Percentiles rank a stretch among this genome's conserved stretches.
phyloP scores from a whole-genome alignment of 169 alveolate genomes.

The Plasmodium fragile region DNA sequence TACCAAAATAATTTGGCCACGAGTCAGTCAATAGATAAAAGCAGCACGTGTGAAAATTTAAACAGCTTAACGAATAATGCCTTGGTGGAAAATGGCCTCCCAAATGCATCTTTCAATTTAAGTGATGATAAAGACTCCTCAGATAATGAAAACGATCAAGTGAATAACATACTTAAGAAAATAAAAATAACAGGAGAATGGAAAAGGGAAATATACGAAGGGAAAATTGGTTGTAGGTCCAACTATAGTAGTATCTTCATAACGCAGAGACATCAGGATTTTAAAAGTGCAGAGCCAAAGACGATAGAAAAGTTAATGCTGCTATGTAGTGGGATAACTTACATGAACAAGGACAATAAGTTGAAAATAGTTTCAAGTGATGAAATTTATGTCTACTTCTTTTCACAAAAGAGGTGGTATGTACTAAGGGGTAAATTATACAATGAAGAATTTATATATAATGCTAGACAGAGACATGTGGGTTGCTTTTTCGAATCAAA shows the following conservation, averaged over 20 bases:
- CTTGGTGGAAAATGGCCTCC: neutral
- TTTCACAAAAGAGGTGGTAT: slow-evolving; percentile 87
- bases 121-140: neutral
- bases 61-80: neutral
- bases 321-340: slow-evolving; percentile 86
- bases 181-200: slow-evolving; percentile 82
- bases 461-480: slow-evolving; percentile 86
- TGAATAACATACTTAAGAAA: neutral
- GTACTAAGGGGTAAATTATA: slow-evolving; percentile 80
- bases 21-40: neutral
- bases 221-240: slow-evolving; percentile 89
- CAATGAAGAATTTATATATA: slow-evolving; percentile 82
- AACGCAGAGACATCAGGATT: slow-evolving; percentile 90
- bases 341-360: slow-evolving; percentile 39
- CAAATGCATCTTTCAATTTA: neutral
- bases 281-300: slow-evolving; percentile 85
- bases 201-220: slow-evolving; percentile 86
- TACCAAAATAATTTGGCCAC: neutral
- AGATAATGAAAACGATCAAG: neutral
- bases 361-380: slow-evolving; percentile 83
- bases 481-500: slow-evolving; percentile 87
- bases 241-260: slow-evolving; percentile 89
- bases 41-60: neutral
- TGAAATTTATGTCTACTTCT: slow-evolving; percentile 85
- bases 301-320: slow-evolving; percentile 87